A percentile compares a stretch with the other conserved stretches of the same genome.
Evolutionary conservation across 495 filamentous ascomycete species (phyloP).

Genomic region (Penicillium fimorum): DNA sequence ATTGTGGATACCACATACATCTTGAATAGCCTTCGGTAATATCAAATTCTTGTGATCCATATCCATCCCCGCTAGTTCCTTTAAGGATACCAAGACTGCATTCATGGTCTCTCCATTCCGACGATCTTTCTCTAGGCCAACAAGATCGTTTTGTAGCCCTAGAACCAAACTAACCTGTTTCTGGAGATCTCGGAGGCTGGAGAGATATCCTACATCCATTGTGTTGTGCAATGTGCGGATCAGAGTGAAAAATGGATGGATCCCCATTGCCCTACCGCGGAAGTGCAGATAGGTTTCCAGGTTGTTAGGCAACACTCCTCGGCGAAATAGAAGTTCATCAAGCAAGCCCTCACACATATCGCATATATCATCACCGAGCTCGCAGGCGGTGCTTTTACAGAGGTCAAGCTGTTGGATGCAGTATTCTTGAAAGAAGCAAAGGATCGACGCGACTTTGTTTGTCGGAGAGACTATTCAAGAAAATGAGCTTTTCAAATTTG

Average conservation of each 20-base stretch:
- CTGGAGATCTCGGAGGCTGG: neutral
- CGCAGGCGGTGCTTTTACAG: neutral
- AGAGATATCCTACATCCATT: neutral
- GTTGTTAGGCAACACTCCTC: neutral
- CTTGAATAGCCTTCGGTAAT: neutral
- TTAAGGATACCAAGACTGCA: conserved; percentile 1
- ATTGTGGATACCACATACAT: conserved; percentile 6
- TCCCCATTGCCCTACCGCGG: conserved; percentile 2
- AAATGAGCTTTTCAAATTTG: neutral
- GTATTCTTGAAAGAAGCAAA: neutral
- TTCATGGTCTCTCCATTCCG: conserved; percentile 7
- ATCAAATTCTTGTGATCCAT: conserved; percentile 16
- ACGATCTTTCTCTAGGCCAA: conserved; percentile 5
- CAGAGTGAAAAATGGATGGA: conserved; percentile 8
- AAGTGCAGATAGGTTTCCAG: neutral
- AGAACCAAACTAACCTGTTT: neutral
- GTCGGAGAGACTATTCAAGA: neutral
- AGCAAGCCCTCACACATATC: conserved; percentile 6
- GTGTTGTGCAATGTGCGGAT: neutral
- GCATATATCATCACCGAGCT: conserved; percentile 2
- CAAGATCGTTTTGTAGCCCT: conserved; percentile 4
- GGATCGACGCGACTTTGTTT: conserved; percentile 1
- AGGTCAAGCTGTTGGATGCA: neutral
- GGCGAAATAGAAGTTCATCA: neutral
- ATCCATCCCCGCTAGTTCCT: neutral